These are phyloP conservation scores for Uronychia setigera DNA, from an alignment of 73 alveolate genomes.

Conservation along the genomic window DNA sequence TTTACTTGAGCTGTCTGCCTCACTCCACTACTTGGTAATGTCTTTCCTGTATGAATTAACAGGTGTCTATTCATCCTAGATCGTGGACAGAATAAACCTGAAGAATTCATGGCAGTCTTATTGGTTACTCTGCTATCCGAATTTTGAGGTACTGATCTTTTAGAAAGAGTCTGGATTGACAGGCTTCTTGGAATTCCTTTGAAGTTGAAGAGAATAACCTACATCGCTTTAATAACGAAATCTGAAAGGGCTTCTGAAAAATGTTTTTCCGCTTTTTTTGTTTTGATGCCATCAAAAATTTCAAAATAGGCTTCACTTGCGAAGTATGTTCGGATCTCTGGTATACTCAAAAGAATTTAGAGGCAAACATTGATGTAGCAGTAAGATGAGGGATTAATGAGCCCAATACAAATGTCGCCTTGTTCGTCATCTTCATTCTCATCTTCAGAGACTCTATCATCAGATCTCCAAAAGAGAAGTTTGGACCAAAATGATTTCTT, in stretches of 20 bases:
- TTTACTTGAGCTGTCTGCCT: slow-evolving; percentile 3
- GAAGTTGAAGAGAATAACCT: slow-evolving; percentile 2
- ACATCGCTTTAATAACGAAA: slow-evolving; percentile 20
- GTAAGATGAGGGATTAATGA: slow-evolving; percentile 8
- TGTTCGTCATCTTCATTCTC: slow-evolving; percentile 18
- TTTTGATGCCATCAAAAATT: not conserved
- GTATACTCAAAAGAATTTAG: slow-evolving; percentile 5
- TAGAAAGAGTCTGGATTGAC: slow-evolving; percentile 8
- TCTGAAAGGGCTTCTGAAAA: slow-evolving; percentile 7
- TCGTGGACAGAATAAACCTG: slow-evolving; percentile 6
- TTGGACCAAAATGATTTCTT: not conserved
- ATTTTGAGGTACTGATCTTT: not conserved
- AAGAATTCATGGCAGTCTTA: slow-evolving; percentile 34
- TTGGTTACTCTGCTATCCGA: not conserved
- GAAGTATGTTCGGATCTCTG: slow-evolving; percentile 5
- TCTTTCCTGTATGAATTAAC: not conserved
- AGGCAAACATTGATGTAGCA: slow-evolving; percentile 36
- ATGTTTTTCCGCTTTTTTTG: not conserved
- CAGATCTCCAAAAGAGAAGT: not conserved
- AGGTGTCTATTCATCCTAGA: slow-evolving; percentile 23
- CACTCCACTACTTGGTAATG: not conserved
- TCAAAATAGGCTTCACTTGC: not conserved
- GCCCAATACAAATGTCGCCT: slow-evolving; percentile 24
- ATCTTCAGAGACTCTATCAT: slow-evolving; percentile 1
- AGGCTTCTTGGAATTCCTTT: slow-evolving; percentile 12